Evolutionary conservation across 495 filamentous ascomycete genomes (phyloP).

Genomic region (Hyaloscypha finlandica): DNA sequence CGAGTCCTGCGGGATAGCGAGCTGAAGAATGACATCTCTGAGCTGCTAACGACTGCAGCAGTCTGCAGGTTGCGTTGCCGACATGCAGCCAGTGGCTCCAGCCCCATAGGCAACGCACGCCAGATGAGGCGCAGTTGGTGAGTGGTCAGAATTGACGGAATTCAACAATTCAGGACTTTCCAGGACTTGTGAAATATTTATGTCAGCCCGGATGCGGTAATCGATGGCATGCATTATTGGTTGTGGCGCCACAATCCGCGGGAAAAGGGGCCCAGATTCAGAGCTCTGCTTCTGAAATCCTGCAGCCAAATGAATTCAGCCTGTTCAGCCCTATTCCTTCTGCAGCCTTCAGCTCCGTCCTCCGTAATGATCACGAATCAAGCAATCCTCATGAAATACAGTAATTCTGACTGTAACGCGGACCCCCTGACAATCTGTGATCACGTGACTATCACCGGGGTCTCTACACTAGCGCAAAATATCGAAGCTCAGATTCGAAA

Average conservation of each 20-base stretch:
- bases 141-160: background rate
- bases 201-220: slow-evolving; percentile 9
- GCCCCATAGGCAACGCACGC: slow-evolving; percentile 16
- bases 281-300: background rate
- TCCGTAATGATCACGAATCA: background rate
- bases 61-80: background rate
- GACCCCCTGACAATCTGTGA: background rate
- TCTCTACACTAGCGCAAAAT: slow-evolving; percentile 11
- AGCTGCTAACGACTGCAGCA: background rate
- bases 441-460: slow-evolving; percentile 12
- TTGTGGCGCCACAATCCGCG: background rate
- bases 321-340: slow-evolving; percentile 1
- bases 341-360: background rate
- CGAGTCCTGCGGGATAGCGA: background rate
- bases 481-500: slow-evolving; percentile 17
- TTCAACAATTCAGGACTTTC: slow-evolving; percentile 18
- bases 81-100: background rate
- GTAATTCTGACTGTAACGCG: background rate
- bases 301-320: background rate
- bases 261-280: background rate
- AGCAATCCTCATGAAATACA: background rate
- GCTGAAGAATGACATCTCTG: background rate
- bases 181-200: slow-evolving; percentile 24
- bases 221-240: background rate
- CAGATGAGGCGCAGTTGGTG: slow-evolving; percentile 14